Evolutionary conservation across 2,329 filamentous ascomycete genomes (phyloP).

Genomic region (Fusarium sambucinum): DNA sequence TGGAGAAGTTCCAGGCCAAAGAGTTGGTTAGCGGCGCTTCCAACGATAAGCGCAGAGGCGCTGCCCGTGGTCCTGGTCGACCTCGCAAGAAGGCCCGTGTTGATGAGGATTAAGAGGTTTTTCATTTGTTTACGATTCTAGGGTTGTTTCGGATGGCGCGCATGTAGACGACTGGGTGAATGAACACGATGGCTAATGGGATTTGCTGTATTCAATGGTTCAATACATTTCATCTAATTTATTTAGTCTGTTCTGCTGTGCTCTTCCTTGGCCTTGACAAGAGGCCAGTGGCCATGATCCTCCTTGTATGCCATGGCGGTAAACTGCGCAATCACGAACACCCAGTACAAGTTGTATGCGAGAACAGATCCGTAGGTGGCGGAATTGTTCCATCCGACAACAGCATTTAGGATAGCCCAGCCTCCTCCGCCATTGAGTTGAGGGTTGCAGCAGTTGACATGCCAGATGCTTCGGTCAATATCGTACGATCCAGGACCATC

Average conservation of each 20-base stretch:
- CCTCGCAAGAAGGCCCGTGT: constrained; percentile 43
- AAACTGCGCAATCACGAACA: constrained; percentile 79
- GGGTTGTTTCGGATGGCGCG: constrained; percentile 1
- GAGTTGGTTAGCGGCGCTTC: constrained; percentile 26
- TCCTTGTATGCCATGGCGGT: constrained; percentile 75
- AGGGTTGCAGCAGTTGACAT: constrained; percentile 87
- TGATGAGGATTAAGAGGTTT: constrained; percentile 14
- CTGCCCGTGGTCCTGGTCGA: constrained; percentile 40
- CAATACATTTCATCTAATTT: constrained; percentile 11
- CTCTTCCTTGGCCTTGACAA: constrained; percentile 53
- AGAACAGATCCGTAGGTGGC: constrained; percentile 89
- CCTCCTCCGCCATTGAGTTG: constrained; percentile 78
- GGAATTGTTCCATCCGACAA: constrained; percentile 89
- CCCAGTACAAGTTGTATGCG: constrained; percentile 90
- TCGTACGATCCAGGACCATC: constrained; percentile 81
- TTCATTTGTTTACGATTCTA: not conserved
- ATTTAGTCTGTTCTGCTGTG: constrained; percentile 12
- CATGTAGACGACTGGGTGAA: constrained; percentile 25
- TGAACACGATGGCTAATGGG: constrained; percentile 30
- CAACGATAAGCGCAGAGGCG: constrained; percentile 40
- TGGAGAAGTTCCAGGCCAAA: constrained; percentile 46
- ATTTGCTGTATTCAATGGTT: constrained; percentile 21
- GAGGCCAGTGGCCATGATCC: constrained; percentile 62
- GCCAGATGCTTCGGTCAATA: constrained; percentile 82
- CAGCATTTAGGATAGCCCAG: constrained; percentile 89